phyloP scores from a whole-genome alignment of 1,284 basidiomycete species.

The Schizophyllum commune region DNA sequence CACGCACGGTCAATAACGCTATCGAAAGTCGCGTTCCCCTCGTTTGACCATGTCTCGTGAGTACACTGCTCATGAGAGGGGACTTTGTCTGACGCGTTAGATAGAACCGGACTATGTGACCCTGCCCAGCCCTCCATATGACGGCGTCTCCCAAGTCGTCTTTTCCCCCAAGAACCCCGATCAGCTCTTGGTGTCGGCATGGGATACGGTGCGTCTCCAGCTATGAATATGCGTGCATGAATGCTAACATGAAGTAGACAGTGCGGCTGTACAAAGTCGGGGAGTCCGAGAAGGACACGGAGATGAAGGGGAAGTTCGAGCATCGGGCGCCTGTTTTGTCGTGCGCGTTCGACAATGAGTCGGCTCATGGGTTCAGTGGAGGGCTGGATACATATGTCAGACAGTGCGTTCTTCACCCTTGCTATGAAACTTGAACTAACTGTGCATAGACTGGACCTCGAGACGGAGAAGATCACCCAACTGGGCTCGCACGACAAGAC shows the following conservation, averaged over 20 bases:
- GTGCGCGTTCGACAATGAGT: slow-evolving; percentile 53
- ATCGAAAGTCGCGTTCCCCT: neutral
- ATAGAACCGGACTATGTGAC: slow-evolving; percentile 9
- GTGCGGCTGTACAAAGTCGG: slow-evolving; percentile 66
- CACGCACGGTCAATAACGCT: neutral
- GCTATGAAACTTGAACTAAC: neutral
- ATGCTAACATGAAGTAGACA: slow-evolving; percentile 35
- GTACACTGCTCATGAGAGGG: neutral
- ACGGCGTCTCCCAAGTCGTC: slow-evolving; percentile 73
- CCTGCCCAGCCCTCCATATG: slow-evolving; percentile 71
- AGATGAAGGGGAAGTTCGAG: slow-evolving; percentile 68
- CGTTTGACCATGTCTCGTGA: slow-evolving; percentile 5
- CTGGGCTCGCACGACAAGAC: slow-evolving; percentile 63
- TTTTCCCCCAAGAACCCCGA: slow-evolving; percentile 79
- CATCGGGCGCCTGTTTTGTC: slow-evolving; percentile 70
- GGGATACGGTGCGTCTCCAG: slow-evolving; percentile 71
- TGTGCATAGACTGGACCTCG: slow-evolving; percentile 48
- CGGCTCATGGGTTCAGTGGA: slow-evolving; percentile 60
- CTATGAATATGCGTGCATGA: neutral
- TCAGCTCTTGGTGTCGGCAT: slow-evolving; percentile 74
- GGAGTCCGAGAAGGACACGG: slow-evolving; percentile 36
- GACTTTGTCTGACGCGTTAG: neutral
- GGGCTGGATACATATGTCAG: slow-evolving; percentile 70
- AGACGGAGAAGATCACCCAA: slow-evolving; percentile 50
- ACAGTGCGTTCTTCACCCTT: slow-evolving; percentile 38